phyloP scores from a whole-genome alignment of 257 asterid species.

The Solanum medicagineum region DNA sequence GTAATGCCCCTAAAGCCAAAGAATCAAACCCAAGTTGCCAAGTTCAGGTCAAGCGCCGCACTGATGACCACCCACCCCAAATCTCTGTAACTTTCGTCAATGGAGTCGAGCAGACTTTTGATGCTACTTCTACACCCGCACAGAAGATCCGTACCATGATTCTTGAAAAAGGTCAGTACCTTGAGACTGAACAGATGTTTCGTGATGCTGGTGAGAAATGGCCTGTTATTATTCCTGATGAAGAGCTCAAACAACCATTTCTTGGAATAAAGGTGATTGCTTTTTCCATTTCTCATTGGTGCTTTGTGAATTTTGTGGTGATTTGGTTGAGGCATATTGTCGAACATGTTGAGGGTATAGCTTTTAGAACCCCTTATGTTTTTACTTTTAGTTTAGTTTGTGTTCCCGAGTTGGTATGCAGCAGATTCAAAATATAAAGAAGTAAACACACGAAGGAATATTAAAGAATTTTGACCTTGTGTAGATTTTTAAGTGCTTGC shows the following conservation, averaged over 20 bases:
- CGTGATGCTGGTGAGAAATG: conserved; percentile 88
- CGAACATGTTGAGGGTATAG: conserved; percentile 16
- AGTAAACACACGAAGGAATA: not conserved
- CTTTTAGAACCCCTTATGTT: not conserved
- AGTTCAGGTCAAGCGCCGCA: conserved; percentile 86
- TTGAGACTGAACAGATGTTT: conserved; percentile 92
- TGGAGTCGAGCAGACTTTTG: conserved; percentile 75
- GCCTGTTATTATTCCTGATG: conserved; percentile 73
- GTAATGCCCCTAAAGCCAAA: conserved; percentile 82
- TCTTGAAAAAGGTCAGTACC: conserved; percentile 75
- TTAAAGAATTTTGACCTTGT: not conserved
- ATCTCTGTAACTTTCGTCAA: conserved; percentile 85
- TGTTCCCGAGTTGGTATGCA: not conserved
- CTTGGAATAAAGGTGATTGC: conserved; percentile 55
- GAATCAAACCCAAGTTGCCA: conserved; percentile 87
- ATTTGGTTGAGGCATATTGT: conserved; percentile 19
- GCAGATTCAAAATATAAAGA: not conserved
- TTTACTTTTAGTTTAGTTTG: not conserved
- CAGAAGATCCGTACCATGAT: conserved; percentile 71
- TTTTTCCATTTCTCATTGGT: not conserved
- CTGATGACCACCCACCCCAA: conserved; percentile 78
- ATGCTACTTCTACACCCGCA: conserved; percentile 77
- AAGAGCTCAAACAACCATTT: conserved; percentile 54
- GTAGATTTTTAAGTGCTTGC: not conserved
- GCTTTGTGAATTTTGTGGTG: not conserved